A percentile compares a stretch with the other conserved stretches of the same genome.
phyloP scores from a whole-genome alignment of 2,329 filamentous ascomycete genomes.

The Alternaria sp. region DNA sequence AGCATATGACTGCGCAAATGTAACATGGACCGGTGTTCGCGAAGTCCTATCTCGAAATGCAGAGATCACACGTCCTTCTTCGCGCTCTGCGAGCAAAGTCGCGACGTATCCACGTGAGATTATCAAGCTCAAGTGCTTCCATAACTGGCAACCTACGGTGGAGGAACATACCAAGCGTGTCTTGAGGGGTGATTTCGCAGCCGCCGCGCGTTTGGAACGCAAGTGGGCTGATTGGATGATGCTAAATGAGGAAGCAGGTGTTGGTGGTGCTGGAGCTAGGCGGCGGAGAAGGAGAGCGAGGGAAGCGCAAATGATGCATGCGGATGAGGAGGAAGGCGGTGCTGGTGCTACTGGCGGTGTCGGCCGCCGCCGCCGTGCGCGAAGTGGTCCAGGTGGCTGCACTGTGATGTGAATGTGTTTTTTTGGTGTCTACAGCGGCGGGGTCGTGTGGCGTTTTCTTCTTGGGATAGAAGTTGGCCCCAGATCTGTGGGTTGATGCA shows the following conservation, averaged over 20 bases:
- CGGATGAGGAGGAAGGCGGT: conserved; percentile 77
- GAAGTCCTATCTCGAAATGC: conserved; percentile 88
- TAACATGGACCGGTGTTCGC: conserved; percentile 91
- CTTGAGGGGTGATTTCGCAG: conserved; percentile 75
- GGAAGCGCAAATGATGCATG: conserved; percentile 81
- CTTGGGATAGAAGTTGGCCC: background rate
- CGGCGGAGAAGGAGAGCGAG: conserved; percentile 79
- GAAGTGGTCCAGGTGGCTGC: conserved; percentile 59
- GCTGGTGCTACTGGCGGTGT: conserved; percentile 46
- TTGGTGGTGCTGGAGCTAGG: conserved; percentile 69
- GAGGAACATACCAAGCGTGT: conserved; percentile 93
- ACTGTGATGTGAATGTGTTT: conserved; percentile 55
- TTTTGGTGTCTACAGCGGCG: background rate
- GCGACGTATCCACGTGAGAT: conserved; percentile 77
- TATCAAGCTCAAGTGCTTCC: conserved; percentile 90
- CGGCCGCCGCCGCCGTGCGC: conserved; percentile 56
- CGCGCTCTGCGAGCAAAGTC: conserved; percentile 37
- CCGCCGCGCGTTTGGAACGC: conserved; percentile 81
- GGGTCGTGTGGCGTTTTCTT: background rate
- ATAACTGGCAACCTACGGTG: conserved; percentile 93
- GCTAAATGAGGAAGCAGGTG: conserved; percentile 83
- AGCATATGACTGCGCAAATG: conserved; percentile 89
- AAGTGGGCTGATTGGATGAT: conserved; percentile 98
- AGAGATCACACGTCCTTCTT: conserved; percentile 67
- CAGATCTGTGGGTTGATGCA: background rate